Evolutionary conservation across 202 grass and related monocot genomes (phyloP).

Genomic region (Cymbopogon flexuosus): DNA sequence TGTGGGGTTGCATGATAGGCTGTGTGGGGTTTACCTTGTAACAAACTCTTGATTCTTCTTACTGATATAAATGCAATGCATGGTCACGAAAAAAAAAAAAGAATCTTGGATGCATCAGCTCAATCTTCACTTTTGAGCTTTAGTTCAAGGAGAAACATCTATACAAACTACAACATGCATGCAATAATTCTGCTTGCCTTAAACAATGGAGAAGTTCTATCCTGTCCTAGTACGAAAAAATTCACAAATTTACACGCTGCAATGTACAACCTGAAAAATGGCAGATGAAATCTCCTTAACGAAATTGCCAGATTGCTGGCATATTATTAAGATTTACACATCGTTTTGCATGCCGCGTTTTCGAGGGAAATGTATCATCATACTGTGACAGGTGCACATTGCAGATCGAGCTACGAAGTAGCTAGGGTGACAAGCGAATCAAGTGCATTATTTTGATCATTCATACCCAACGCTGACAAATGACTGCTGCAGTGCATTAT

Average conservation of each 20-base stretch:
- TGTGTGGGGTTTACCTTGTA: no score
- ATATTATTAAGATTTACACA: not conserved
- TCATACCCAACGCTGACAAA: no score
- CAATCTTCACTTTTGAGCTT: not conserved
- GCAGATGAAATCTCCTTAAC: constrained; percentile 23
- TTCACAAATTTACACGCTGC: constrained; percentile 34
- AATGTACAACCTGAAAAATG: constrained; percentile 47
- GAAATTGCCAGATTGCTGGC: constrained; percentile 52
- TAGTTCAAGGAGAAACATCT: not conserved
- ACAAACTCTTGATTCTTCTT: no score
- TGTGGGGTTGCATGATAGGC: no score
- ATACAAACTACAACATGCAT: not conserved
- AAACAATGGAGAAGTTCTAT: not conserved
- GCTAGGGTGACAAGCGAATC: not conserved
- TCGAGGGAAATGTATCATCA: constrained; percentile 22
- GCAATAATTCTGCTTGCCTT: not conserved
- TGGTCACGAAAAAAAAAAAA: no score
- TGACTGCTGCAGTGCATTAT: no score
- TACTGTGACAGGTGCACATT: constrained; percentile 35
- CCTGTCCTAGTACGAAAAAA: not conserved
- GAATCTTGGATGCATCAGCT: not conserved
- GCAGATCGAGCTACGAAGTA: constrained; percentile 56
- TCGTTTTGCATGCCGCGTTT: not conserved
- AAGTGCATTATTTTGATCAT: no score
- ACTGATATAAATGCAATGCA: no score